Evolutionary conservation across 768 basidiomycete genomes (phyloP).

Genomic region (Mycena leptocephala): DNA sequence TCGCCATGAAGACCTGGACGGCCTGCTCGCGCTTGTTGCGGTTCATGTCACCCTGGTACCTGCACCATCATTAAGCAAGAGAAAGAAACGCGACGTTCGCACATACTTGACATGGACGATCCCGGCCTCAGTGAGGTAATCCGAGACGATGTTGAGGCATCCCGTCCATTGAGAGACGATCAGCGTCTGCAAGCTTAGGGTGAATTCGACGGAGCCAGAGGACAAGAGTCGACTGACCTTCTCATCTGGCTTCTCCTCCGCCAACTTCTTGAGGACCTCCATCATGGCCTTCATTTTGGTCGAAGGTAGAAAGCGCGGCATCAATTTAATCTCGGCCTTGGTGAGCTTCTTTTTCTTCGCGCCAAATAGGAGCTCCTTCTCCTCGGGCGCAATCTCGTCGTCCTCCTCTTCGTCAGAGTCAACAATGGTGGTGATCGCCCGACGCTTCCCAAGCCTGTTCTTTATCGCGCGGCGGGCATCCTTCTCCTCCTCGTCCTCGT

Average conservation of each 20-base stretch:
- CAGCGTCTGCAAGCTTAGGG: constrained; percentile 59
- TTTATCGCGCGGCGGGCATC: constrained; percentile 57
- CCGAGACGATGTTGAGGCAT: constrained; percentile 75
- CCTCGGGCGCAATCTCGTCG: constrained; percentile 55
- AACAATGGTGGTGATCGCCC: constrained; percentile 49
- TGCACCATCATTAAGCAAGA: constrained; percentile 36
- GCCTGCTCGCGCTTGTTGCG: constrained; percentile 67
- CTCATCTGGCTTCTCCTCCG: constrained; percentile 68
- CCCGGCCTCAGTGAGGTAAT: constrained; percentile 69
- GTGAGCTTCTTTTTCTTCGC: constrained; percentile 46
- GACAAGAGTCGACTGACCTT: constrained; percentile 60
- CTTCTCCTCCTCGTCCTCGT: constrained; percentile 72
- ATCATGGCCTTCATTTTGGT: constrained; percentile 89
- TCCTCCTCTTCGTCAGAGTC: constrained; percentile 64
- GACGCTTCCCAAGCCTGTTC: constrained; percentile 56
- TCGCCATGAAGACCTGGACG: constrained; percentile 73
- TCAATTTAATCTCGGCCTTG: constrained; percentile 57
- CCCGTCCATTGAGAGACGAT: constrained; percentile 83
- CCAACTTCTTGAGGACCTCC: constrained; percentile 63
- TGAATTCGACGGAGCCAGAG: background rate
- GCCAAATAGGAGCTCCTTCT: constrained; percentile 60
- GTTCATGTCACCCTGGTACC: constrained; percentile 77
- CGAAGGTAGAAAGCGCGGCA: constrained; percentile 75
- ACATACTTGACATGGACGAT: constrained; percentile 71
- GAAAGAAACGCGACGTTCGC: background rate